Conservation (phyloP, 495 filamentous ascomycete genomes). For the Echria macrotheca region DNA sequence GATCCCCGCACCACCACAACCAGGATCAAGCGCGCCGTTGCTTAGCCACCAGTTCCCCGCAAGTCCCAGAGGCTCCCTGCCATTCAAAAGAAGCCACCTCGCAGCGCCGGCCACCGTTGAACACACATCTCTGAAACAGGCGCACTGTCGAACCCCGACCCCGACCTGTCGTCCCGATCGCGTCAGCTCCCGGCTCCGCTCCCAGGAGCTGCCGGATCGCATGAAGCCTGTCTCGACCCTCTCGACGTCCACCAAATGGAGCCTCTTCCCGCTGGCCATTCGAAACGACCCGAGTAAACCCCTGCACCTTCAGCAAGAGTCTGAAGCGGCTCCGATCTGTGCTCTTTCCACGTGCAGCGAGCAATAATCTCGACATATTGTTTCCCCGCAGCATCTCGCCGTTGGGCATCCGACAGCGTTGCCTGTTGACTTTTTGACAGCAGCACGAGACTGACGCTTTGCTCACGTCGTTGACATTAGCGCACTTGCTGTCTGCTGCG, state of each 20-base stretch:
- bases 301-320: not conserved
- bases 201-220: constrained; percentile 13
- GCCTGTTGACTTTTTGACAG: not conserved
- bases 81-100: not conserved
- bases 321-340: constrained; percentile 5
- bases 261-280: not conserved
- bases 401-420: not conserved
- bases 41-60: not conserved
- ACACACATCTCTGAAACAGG: not conserved
- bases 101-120: too few species aligned
- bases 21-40: not conserved
- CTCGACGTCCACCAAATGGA: constrained; percentile 11
- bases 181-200: too few species aligned
- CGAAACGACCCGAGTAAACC: constrained; percentile 8
- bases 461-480: too few species aligned
- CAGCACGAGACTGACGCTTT: too few species aligned
- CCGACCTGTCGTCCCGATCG: not conserved
- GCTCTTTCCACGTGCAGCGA: not conserved
- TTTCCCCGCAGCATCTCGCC: too few species aligned
- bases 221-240: constrained; percentile 19
- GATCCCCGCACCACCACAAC: not conserved
- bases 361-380: not conserved
- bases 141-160: not conserved
- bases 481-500: not conserved
- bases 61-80: not conserved